phyloP scores from a whole-genome alignment of 495 filamentous ascomycete genomes.

The Hyaloscypha variabilis region DNA sequence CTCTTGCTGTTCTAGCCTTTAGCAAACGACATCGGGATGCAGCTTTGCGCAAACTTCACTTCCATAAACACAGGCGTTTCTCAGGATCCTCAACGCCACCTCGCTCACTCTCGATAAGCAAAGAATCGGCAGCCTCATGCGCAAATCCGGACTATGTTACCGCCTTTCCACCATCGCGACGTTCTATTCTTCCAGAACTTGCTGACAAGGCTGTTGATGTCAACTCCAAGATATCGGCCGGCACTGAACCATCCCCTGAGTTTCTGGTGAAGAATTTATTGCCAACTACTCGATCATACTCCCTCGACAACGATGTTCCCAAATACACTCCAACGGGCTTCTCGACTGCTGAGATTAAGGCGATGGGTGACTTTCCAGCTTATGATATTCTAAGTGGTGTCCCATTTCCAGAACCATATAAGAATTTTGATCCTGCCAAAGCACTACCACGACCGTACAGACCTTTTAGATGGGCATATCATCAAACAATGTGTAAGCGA shows the following conservation, averaged over 20 bases:
- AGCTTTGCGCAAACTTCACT: slow-evolving; percentile 15
- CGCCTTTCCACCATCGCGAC: slow-evolving; percentile 58
- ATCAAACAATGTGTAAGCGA: slow-evolving; percentile 90
- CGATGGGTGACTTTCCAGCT: slow-evolving; percentile 80
- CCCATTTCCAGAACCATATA: slow-evolving; percentile 69
- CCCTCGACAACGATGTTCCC: slow-evolving; percentile 33
- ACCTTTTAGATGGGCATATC: slow-evolving; percentile 86
- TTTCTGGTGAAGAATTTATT: slow-evolving; percentile 18
- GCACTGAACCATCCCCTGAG: slow-evolving; percentile 10
- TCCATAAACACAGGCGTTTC: slow-evolving; percentile 20
- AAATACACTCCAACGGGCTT: slow-evolving; percentile 47
- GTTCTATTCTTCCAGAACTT: slow-evolving; percentile 47
- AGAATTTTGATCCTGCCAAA: slow-evolving; percentile 64
- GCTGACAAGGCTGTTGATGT: slow-evolving; percentile 14
- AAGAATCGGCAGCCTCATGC: slow-evolving; percentile 20
- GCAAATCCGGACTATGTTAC: slow-evolving; percentile 44
- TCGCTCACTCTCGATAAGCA: slow-evolving; percentile 57
- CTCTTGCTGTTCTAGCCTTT: slow-evolving; percentile 17
- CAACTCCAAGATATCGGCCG: slow-evolving; percentile 23
- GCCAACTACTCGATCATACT: slow-evolving; percentile 30
- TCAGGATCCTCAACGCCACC: slow-evolving; percentile 54
- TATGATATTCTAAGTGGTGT: slow-evolving; percentile 81
- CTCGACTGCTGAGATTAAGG: slow-evolving; percentile 70
- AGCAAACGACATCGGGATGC: slow-evolving; percentile 26
- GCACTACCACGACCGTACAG: slow-evolving; percentile 73